A percentile compares a stretch with the other conserved stretches of the same genome.
Evolutionary conservation across 75 land plant species (phyloP).

Genomic region (Pinus tabuliformis): DNA sequence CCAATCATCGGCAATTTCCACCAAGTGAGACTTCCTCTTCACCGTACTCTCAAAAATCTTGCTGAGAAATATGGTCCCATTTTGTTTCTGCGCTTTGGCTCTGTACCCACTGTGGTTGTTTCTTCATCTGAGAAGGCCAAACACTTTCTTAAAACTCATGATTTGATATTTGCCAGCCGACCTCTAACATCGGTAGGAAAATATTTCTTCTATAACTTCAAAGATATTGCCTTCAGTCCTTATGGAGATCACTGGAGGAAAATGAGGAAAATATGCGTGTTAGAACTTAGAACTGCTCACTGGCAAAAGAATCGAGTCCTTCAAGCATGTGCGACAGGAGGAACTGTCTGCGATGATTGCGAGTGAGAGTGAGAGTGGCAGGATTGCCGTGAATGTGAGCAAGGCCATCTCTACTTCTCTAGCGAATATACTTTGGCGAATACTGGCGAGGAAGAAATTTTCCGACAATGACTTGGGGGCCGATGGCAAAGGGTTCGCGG

Average conservation of each 20-base stretch:
- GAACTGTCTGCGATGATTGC: neutral
- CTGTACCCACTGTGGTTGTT: constrained; percentile 4
- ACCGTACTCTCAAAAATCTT: neutral
- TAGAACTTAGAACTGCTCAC: constrained; percentile 32
- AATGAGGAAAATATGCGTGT: constrained; percentile 22
- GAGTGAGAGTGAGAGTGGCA: neutral
- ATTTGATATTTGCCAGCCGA: constrained; percentile 11
- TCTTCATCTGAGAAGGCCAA: constrained; percentile 10
- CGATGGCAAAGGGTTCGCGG: neutral
- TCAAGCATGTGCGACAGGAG: neutral
- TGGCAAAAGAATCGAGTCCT: constrained; percentile 14
- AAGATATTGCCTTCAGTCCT: constrained; percentile 13
- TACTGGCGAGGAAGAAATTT: constrained; percentile 7
- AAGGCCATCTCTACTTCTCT: neutral
- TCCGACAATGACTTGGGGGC: constrained; percentile 8
- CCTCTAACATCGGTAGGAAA: neutral
- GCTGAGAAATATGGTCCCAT: constrained; percentile 13
- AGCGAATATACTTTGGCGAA: neutral
- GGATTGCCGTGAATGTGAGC: neutral
- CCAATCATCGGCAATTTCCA: constrained; percentile 17
- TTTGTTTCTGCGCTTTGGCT: constrained; percentile 13
- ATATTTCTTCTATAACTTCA: constrained; percentile 9
- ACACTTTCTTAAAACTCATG: constrained; percentile 17
- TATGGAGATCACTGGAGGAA: constrained; percentile 15
- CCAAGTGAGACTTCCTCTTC: neutral